Base-by-base conservation (phyloP, 2,329 filamentous ascomycete genomes). In the Cladosporium colombiae region DNA sequence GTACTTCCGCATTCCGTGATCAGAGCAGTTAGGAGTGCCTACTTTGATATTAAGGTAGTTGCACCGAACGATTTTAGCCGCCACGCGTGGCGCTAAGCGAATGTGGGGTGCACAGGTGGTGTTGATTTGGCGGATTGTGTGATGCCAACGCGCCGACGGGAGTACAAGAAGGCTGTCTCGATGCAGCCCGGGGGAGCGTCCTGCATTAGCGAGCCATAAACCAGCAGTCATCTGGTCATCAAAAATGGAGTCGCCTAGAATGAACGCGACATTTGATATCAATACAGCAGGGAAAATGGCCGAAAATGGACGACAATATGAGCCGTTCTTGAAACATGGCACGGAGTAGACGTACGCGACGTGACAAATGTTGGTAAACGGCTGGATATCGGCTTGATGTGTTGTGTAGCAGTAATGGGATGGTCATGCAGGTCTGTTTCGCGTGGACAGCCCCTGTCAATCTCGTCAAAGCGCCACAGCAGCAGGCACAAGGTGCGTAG, bases 1-100 rank as follows among this genome's bases (percentile, higher is more conserved):
- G 61, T 31, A 23, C 25, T 56, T 63, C 61, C 61, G 61, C 35
- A 55, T 52, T 63, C 61, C 61, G 61, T 63, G 61, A 63, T 63
- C 16, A 63, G 61, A 63, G 61, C 33, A 63, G 61, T 63, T 56
- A 63, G 50, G 10, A 56, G 35, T 44, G 35, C 37, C 35, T 29
- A 52, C 33, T 23, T 40, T 46, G 50, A 56, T 55, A 56, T 56
- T 63, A 56, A 63, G 35, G 61, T 63, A 55, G 61, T 63, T 56
- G 61, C 50, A 63, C 61, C 33, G 46, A 46, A 44, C n/a, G 33
- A 33, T 14, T 63, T 56, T 63, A 56, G 61, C 50, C 61, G 59
- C 35, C 60, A 44, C 50, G 31, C 50, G 60, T 56, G 61, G 61
- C 61, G 50, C 50, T 55, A 63, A 63, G 61, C 61, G 61, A 37